These are phyloP conservation scores for Aeschynomene evenia DNA, from an alignment of 306 rosid genomes.

Conservation along the genomic window DNA sequence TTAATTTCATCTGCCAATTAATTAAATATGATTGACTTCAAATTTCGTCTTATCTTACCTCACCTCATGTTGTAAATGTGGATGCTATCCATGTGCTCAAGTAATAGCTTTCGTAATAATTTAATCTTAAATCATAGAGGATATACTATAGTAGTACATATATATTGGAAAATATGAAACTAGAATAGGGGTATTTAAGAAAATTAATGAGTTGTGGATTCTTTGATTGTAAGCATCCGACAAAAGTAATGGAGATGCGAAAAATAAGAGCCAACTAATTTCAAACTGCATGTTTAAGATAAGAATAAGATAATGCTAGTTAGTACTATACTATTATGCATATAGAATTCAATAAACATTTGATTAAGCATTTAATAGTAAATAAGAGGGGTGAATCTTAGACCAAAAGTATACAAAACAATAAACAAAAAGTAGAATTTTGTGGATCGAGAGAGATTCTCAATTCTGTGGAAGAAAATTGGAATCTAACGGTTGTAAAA, in stretches of 20 bases:
- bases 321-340: no score
- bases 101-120: not conserved
- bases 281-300: conserved; percentile 42
- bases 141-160: no score
- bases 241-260: conserved; percentile 66
- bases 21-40: not conserved
- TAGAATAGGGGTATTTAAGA: not conserved
- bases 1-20: not conserved
- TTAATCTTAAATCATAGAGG: no score
- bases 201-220: conserved; percentile 36
- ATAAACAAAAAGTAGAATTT: conserved; percentile 23
- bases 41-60: not conserved
- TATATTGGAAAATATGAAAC: not conserved
- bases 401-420: conserved; percentile 2
- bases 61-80: not conserved
- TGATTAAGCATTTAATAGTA: not conserved
- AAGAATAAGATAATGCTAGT: conserved; percentile 38
- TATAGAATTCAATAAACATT: conserved; percentile 1
- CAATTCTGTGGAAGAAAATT: conserved; percentile 46
- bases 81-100: not conserved
- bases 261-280: conserved; percentile 56
- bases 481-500: conserved; percentile 74
- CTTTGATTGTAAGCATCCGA: conserved; percentile 65
- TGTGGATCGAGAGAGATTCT: conserved; percentile 59
- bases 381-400: conserved; percentile 39